phyloP scores from a whole-genome alignment of 441 rosid genomes.

The Adansonia rubrostipa region DNA sequence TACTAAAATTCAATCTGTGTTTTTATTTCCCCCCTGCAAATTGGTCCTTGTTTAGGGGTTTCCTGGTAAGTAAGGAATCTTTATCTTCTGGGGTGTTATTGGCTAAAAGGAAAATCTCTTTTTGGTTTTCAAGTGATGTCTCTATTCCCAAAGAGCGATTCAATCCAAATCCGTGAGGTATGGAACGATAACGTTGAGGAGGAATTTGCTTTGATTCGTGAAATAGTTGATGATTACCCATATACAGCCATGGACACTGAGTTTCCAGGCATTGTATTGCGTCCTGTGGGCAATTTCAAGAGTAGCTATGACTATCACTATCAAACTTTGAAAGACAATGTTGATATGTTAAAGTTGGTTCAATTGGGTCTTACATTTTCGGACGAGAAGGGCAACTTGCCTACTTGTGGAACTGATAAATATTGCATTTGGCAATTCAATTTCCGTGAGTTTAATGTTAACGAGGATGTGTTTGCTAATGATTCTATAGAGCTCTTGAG shows the following conservation, averaged over 20 bases:
- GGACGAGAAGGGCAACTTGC: conserved; percentile 62
- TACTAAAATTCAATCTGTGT: not conserved
- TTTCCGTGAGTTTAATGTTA: conserved; percentile 53
- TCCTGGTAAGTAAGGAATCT: not conserved
- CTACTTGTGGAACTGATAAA: conserved; percentile 60
- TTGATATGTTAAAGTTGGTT: conserved; percentile 61
- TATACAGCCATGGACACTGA: conserved; percentile 70
- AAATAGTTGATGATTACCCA: conserved; percentile 54
- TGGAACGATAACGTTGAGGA: conserved; percentile 54
- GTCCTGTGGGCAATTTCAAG: conserved; percentile 62
- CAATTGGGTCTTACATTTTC: conserved; percentile 69
- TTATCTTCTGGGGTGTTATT: conserved; percentile 8
- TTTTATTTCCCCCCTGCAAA: not conserved
- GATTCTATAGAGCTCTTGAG: conserved; percentile 64
- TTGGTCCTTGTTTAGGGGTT: not conserved
- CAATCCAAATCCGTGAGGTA: conserved; percentile 65
- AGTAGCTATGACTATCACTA: conserved; percentile 58
- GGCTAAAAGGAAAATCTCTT: not conserved
- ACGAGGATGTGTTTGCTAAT: conserved; percentile 47
- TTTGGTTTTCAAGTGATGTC: conserved; percentile 44
- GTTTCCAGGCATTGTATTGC: conserved; percentile 63
- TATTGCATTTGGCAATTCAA: conserved; percentile 73
- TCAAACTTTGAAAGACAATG: conserved; percentile 59
- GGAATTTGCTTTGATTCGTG: conserved; percentile 58
- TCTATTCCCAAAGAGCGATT: conserved; percentile 54